phyloP scores from a whole-genome alignment of 2,329 filamentous ascomycete genomes.

The Aulographum hederae region DNA sequence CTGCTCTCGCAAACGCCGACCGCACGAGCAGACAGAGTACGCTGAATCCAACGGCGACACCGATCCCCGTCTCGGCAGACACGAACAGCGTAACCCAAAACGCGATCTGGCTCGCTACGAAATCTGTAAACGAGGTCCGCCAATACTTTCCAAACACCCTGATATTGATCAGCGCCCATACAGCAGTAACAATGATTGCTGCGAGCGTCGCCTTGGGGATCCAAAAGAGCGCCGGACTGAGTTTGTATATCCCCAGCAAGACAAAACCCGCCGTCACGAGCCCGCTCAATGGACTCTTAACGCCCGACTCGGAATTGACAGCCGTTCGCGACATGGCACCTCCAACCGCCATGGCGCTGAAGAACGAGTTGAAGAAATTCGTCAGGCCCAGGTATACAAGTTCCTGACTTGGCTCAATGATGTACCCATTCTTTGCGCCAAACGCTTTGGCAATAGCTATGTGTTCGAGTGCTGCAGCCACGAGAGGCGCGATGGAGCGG shows the following conservation, averaged over 20 bases:
- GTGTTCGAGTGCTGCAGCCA: slow-evolving; percentile 44
- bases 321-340: slow-evolving; percentile 51
- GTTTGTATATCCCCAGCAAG: slow-evolving; percentile 41
- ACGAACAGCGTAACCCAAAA: no score
- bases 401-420: slow-evolving; percentile 46
- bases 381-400: slow-evolving; percentile 43
- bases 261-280: slow-evolving; percentile 43
- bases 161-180: no score
- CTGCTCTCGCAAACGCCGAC: no score
- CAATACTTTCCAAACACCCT: no score
- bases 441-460: slow-evolving; percentile 47
- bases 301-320: slow-evolving; percentile 46
- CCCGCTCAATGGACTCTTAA: slow-evolving; percentile 42
- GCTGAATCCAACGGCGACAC: no score
- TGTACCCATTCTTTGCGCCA: slow-evolving; percentile 41
- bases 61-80: no score
- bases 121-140: no score
- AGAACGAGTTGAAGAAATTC: slow-evolving; percentile 47
- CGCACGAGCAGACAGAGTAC: no score
- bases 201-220: no score
- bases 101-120: no score
- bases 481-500: slow-evolving; percentile 40
- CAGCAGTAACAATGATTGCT: no score
- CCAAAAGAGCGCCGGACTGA: slow-evolving; percentile 44
- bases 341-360: slow-evolving; percentile 45